Evolutionary conservation across 495 filamentous ascomycete species (phyloP), one percentile per base, ranked within the genome.

Genomic region (Podospora bellae-mahoneyi): DNA sequence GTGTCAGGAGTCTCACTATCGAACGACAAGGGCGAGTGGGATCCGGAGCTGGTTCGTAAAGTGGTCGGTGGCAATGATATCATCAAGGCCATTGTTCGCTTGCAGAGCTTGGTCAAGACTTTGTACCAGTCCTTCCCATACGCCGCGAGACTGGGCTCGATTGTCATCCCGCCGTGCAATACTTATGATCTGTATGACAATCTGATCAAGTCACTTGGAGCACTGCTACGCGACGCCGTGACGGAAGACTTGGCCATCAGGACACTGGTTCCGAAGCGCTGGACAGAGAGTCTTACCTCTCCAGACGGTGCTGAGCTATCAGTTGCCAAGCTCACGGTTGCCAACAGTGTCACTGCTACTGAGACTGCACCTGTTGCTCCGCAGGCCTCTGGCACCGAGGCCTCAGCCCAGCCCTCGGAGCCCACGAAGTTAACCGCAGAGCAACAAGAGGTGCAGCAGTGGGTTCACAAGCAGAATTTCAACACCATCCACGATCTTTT

Each of bases 201-300:
- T 26, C 79, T 97, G 20, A 83, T 94, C 57, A 83, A 85, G 59
- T 86, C 85, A 39, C 84, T 98, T 18, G 93, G 92, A 9, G 85
- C 86, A 30, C 81, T 99, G 32, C 85, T 96, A 67, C 87, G 90
- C 32, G 87, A 87, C 61, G 91, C 92, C 67, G 83, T 95, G 26
- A 90, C 90, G 83, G 96, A 99, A 76, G 91, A 94, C 67, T 91
- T 92, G 34, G 73, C 89, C 0, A 79, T 97, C 34, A 71, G 71
- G n/a, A 73, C 68, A 15, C 68, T 78, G n/a, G 80, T 82, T 5
- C 82, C 82, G 5, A 75, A 74, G 54, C 71, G 79, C 64, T 84
- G 82, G 82, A 79, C 67, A 16, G 74, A 72, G 48, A 75, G 73
- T 58, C 64, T 62, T 5, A 66, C 71, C 4, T 16, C 60, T 13